Evolutionary conservation across 2,329 filamentous ascomycete genomes (phyloP), one percentile per base, ranked within the genome.

Genomic region (Beauveria scarabaeidicola): DNA sequence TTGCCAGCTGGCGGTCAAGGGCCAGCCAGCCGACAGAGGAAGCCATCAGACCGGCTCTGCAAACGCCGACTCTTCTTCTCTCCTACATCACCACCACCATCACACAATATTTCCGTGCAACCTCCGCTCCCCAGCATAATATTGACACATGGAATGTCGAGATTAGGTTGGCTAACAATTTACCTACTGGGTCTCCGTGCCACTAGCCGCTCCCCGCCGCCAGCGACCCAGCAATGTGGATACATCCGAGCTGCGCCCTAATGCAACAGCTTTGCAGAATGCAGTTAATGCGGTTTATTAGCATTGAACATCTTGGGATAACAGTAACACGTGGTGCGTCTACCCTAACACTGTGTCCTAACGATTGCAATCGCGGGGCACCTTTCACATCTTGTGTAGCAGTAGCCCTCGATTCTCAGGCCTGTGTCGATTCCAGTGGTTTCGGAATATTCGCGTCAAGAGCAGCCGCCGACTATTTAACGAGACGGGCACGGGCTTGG

Each of bases 91-190:
- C 50, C 54, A 29, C 17, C 41, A 48, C 29, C 44, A 27, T 8
- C 44, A 38, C 32, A 23, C n/a, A 41, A 47, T 38, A 56, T 53
- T 60, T 43, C 43, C 51, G 55, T 36, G n/a, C 44, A 57, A 44
- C 47, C 40, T 38, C 55, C 46, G 55, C 52, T 15, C 9, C 19
- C 19, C 19, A 47, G 27, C 53, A 38, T 38, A 47, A 19, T 46
- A 23, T 48, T 47, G 48, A 54, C 27, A 46, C 50, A 59, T 51
- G 40, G 63, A 69, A 66, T 60, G 64, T 69, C 64, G 58, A 70
- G 66, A 69, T 69, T 68, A 65, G 61, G 69, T 69, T 70, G 21
- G 13, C 56, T 15, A 15, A 36, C 32, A 36, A 36, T 36, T 36
- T 36, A 36, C 32, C 32, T 36, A 36, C 32, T 50, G 38, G 56